Conservation (phyloP, 1,139 yeast genomes). For the Yamadazyma membranifaciens region DNA sequence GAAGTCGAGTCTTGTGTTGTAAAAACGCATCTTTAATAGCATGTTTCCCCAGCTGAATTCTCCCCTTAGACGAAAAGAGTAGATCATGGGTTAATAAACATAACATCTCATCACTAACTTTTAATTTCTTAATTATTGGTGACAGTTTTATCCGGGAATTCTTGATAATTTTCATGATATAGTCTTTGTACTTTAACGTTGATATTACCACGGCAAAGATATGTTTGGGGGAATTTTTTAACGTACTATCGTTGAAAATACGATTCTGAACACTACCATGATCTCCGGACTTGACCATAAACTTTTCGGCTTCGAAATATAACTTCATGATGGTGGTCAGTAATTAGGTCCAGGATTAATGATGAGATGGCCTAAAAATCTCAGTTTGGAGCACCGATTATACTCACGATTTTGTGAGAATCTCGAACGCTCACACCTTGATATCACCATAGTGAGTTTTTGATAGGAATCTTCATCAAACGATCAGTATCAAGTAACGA, state of each 20-base stretch:
- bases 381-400: no score
- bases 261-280: slow-evolving; percentile 59
- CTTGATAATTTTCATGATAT: slow-evolving; percentile 58
- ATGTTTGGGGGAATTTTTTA: slow-evolving; percentile 61
- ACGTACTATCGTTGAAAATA: slow-evolving; percentile 51
- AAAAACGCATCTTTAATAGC: slow-evolving; percentile 81
- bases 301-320: slow-evolving; percentile 61
- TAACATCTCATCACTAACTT: slow-evolving; percentile 49
- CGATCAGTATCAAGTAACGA: no score
- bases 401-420: no score
- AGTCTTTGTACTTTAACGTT: slow-evolving; percentile 66
- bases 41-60: slow-evolving; percentile 88
- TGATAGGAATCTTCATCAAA: no score
- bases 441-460: no score
- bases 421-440: no score
- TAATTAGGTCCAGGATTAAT: no score
- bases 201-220: slow-evolving; percentile 80
- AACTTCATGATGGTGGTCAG: slow-evolving; percentile 47
- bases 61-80: slow-evolving; percentile 68
- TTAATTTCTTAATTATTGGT: slow-evolving; percentile 30
- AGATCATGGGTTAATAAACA: slow-evolving; percentile 77
- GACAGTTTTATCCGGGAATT: slow-evolving; percentile 60
- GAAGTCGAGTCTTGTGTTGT: slow-evolving; percentile 73
- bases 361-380: no score
- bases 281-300: slow-evolving; percentile 19